Evolutionary conservation across 208 protist genomes (phyloP).

Genomic region (Trypanosoma vivax): DNA sequence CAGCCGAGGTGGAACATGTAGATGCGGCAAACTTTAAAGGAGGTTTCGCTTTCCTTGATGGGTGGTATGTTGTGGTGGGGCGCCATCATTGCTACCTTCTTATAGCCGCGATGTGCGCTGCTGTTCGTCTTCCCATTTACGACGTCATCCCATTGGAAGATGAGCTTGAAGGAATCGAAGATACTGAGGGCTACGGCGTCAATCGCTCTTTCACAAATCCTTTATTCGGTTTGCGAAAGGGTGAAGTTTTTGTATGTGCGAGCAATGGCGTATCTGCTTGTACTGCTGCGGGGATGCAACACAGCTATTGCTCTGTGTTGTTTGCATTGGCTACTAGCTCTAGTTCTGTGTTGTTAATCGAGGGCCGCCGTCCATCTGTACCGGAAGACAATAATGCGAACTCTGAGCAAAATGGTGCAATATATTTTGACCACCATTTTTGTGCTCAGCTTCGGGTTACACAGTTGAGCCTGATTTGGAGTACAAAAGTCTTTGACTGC

Average conservation of each 20-base stretch:
- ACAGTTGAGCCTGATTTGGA: not conserved
- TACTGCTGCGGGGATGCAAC: not conserved
- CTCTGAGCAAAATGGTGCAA: not conserved
- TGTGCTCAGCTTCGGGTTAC: not conserved
- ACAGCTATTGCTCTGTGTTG: not conserved
- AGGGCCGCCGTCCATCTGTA: not conserved
- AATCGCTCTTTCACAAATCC: too few relatives aligned
- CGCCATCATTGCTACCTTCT: not conserved
- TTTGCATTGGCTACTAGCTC: conserved; percentile 9
- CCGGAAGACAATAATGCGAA: not conserved
- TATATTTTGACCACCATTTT: not conserved
- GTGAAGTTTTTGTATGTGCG: conserved; percentile 18
- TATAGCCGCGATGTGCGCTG: not conserved
- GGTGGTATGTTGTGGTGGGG: not conserved
- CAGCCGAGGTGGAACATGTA: too few relatives aligned
- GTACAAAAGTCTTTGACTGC: not conserved
- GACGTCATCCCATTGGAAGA: not conserved
- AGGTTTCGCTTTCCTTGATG: not conserved
- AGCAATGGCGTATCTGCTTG: conserved; percentile 6
- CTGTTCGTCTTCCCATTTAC: not conserved
- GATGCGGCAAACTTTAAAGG: too few relatives aligned
- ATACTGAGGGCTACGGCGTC: too few relatives aligned
- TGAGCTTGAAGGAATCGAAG: too few relatives aligned
- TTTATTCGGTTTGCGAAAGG: conserved; percentile 20
- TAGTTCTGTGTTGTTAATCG: conserved; percentile 6